phyloP scores from a whole-genome alignment of 306 rosid species.

The Abrus precatorius region DNA sequence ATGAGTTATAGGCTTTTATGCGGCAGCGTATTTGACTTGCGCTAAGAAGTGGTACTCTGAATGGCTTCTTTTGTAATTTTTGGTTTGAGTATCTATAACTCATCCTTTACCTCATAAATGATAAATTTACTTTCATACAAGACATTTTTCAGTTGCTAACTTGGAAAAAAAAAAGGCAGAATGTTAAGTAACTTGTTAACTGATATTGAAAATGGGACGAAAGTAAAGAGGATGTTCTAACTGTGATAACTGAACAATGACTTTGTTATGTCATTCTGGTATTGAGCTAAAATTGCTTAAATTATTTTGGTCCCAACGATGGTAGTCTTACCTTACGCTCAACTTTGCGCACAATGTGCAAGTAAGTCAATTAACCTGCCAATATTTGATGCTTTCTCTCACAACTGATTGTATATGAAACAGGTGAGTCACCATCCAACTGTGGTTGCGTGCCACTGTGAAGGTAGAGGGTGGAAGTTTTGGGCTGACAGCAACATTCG shows the following conservation, averaged over 20 bases:
- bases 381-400: constrained; percentile 32
- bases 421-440: constrained; percentile 99
- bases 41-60: neutral
- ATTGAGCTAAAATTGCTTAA: neutral
- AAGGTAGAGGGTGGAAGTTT: constrained; percentile 98
- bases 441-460: constrained; percentile 96
- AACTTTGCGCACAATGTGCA: neutral
- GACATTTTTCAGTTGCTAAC: constrained; percentile 13
- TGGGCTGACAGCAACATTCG: constrained; percentile 98
- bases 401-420: constrained; percentile 45
- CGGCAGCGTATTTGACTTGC: constrained; percentile 16
- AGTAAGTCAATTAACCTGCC: constrained; percentile 7
- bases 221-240: constrained; percentile 17
- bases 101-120: neutral
- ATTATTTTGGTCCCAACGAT: constrained; percentile 10
- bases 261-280: constrained; percentile 18
- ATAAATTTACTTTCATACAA: neutral
- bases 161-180: neutral
- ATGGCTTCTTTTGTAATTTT: constrained; percentile 15
- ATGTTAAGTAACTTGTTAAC: neutral
- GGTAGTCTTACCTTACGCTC: neutral
- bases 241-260: constrained; percentile 8
- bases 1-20: constrained; percentile 36
- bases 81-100: constrained; percentile 18
- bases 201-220: constrained; percentile 14